Percentiles rank a stretch among this genome's conserved stretches.
Evolutionary conservation across 495 filamentous ascomycete genomes (phyloP).

Genomic region (Aspergillus affinis): DNA sequence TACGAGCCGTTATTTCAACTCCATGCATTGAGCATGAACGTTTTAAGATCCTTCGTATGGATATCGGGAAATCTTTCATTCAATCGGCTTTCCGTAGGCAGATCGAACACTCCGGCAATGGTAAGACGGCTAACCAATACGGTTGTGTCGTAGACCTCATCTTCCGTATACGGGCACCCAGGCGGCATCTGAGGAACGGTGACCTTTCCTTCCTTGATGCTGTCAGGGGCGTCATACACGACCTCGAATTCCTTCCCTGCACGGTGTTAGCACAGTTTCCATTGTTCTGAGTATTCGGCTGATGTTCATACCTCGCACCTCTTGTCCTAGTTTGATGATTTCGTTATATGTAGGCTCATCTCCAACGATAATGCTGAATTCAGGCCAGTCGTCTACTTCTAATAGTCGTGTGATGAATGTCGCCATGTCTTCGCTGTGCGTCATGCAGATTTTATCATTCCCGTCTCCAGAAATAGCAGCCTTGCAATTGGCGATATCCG

Average conservation of each 20-base stretch:
- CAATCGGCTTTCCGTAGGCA: constrained; percentile 28
- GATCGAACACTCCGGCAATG: constrained; percentile 33
- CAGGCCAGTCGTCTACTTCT: constrained; percentile 47
- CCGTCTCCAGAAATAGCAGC: constrained; percentile 56
- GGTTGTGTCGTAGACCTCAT: constrained; percentile 33
- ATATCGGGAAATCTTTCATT: constrained; percentile 30
- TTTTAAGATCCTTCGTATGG: constrained; percentile 26
- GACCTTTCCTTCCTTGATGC: constrained; percentile 42
- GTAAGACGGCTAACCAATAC: constrained; percentile 34
- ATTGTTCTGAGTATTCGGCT: background rate
- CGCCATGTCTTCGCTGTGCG: constrained; percentile 53
- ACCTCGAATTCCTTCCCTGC: constrained; percentile 51
- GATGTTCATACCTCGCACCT: constrained; percentile 40
- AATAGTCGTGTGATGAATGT: constrained; percentile 48
- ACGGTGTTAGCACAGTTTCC: background rate
- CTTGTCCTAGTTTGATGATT: constrained; percentile 43
- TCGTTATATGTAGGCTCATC: constrained; percentile 51
- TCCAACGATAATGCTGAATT: constrained; percentile 41
- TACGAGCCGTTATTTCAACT: background rate
- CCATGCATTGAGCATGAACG: constrained; percentile 32
- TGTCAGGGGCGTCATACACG: constrained; percentile 47
- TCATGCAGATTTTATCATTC: constrained; percentile 47
- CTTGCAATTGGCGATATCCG: constrained; percentile 44
- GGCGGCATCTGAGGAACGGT: constrained; percentile 45
- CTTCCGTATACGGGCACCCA: constrained; percentile 18